Percentiles rank a stretch among this genome's conserved stretches.
These are phyloP conservation scores for Syncephalastrum sp. DNA, from an alignment of 371 early-diverging fungal species.

Conservation along the genomic window DNA sequence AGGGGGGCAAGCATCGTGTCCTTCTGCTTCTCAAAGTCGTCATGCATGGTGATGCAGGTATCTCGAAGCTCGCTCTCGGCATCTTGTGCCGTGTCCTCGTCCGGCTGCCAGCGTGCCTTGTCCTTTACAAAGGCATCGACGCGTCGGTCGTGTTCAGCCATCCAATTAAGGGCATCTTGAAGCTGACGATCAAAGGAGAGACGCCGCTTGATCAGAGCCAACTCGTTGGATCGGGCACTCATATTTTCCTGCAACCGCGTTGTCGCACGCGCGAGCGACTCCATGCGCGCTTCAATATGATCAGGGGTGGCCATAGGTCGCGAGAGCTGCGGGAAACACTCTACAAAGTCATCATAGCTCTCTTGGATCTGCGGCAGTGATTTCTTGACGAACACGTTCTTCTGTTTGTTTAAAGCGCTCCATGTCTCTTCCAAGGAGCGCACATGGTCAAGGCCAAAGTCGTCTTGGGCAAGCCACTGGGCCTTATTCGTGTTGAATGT, in stretches of 20 bases:
- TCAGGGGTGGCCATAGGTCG: slow-evolving; percentile 43
- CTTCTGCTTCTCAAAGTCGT: slow-evolving; percentile 16
- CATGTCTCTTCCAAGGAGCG: slow-evolving; percentile 22
- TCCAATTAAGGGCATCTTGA: slow-evolving; percentile 16
- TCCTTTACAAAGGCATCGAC: slow-evolving; percentile 35
- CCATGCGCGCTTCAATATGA: slow-evolving; percentile 45
- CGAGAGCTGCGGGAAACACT: slow-evolving; percentile 33
- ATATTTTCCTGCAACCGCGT: slow-evolving; percentile 33
- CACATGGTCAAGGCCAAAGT: slow-evolving; percentile 23
- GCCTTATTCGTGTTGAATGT: slow-evolving; percentile 27
- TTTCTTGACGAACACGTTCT: slow-evolving; percentile 20
- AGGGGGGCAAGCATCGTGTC: slow-evolving; percentile 14
- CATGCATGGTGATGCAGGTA: slow-evolving; percentile 11
- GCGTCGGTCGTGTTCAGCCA: slow-evolving; percentile 12
- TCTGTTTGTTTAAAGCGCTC: slow-evolving; percentile 18
- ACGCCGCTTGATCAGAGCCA: slow-evolving; percentile 26
- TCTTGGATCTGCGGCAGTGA: slow-evolving; percentile 28
- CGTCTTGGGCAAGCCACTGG: slow-evolving; percentile 25
- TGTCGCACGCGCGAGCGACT: slow-evolving; percentile 19
- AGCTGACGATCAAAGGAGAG: slow-evolving; percentile 26
- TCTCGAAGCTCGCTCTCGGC: slow-evolving; percentile 18
- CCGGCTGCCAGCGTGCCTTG: slow-evolving; percentile 37
- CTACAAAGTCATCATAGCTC: slow-evolving; percentile 34
- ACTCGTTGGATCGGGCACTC: slow-evolving; percentile 24
- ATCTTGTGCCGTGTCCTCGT: slow-evolving; percentile 5